Percentiles rank a stretch among this genome's conserved stretches.
Evolutionary conservation across 2,329 filamentous ascomycete genomes (phyloP).

Genomic region (Fusarium annulatum): DNA sequence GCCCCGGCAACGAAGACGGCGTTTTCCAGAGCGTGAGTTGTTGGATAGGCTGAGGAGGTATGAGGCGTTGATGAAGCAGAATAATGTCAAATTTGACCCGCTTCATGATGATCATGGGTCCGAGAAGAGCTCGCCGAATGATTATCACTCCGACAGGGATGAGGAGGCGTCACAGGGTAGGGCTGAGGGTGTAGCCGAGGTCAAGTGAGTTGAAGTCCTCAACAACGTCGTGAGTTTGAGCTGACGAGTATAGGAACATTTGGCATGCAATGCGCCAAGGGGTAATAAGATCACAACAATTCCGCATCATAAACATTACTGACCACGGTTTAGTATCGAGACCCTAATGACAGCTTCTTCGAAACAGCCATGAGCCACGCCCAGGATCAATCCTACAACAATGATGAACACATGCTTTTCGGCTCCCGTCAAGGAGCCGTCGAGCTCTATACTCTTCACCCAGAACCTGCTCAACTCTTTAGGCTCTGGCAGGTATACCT

Average conservation of each 20-base stretch:
- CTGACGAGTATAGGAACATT: not conserved
- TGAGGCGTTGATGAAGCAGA: constrained; percentile 65
- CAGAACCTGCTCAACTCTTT: constrained; percentile 57
- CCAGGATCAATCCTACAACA: constrained; percentile 57
- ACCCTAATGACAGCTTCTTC: not conserved
- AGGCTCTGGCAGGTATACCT: constrained; percentile 68
- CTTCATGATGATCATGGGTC: constrained; percentile 42
- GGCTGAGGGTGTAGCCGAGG: constrained; percentile 11
- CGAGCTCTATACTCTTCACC: constrained; percentile 64
- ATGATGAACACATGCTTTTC: constrained; percentile 64
- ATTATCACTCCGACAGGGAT: constrained; percentile 17
- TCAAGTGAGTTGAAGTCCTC: constrained; percentile 14
- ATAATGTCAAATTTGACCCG: constrained; percentile 66
- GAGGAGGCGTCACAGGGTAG: not conserved
- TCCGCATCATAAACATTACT: fast-evolving
- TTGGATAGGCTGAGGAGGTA: constrained; percentile 67
- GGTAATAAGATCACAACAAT: not conserved
- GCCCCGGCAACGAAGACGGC: constrained; percentile 48
- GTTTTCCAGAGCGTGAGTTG: constrained; percentile 68
- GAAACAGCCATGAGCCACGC: constrained; percentile 53
- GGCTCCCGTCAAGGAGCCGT: constrained; percentile 54
- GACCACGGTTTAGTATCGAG: not conserved
- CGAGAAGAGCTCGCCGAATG: not conserved
- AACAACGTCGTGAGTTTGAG: fast-evolving
- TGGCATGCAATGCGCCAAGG: constrained; percentile 22